Evolutionary conservation across 305 asterid genomes (phyloP).

Genomic region (Fraxinus paxiana): DNA sequence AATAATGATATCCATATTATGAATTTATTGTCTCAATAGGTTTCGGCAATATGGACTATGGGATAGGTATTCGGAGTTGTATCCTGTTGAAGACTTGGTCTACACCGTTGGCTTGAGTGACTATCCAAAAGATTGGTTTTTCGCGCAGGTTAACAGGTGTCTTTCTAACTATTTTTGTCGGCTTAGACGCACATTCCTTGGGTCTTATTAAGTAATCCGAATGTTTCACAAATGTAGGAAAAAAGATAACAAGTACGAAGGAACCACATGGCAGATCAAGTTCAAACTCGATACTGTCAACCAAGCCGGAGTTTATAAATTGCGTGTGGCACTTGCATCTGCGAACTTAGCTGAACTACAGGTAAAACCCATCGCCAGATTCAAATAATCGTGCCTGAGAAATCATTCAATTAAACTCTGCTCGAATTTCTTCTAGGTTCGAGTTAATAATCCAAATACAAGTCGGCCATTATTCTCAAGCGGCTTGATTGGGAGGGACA

Average conservation of each 20-base stretch:
- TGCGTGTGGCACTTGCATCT: conserved; percentile 79
- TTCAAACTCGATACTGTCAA: conserved; percentile 47
- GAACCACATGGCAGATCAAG: conserved; percentile 93
- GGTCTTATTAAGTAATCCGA: not conserved
- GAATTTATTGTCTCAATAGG: conserved; percentile 30
- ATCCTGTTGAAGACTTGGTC: conserved; percentile 63
- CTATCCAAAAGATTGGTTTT: conserved; percentile 75
- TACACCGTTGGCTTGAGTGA: conserved; percentile 77
- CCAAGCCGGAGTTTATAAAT: conserved; percentile 47
- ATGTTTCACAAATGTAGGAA: conserved; percentile 42
- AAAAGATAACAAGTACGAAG: conserved; percentile 59
- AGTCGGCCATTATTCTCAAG: conserved; percentile 60
- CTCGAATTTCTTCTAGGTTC: conserved; percentile 44
- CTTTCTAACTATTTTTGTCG: not conserved
- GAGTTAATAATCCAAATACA: conserved; percentile 60
- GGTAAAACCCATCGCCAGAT: conserved; percentile 31
- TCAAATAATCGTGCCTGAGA: not conserved
- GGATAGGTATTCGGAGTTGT: conserved; percentile 75
- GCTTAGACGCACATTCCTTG: not conserved
- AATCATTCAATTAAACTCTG: not conserved
- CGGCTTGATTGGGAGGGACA: conserved; percentile 86
- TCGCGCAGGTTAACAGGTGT: conserved; percentile 81
- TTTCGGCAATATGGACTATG: conserved; percentile 89
- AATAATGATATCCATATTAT: not conserved
- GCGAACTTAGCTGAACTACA: conserved; percentile 84